Conservation (phyloP, 1,284 basidiomycete genomes). For the Marasmius fiardii region DNA sequence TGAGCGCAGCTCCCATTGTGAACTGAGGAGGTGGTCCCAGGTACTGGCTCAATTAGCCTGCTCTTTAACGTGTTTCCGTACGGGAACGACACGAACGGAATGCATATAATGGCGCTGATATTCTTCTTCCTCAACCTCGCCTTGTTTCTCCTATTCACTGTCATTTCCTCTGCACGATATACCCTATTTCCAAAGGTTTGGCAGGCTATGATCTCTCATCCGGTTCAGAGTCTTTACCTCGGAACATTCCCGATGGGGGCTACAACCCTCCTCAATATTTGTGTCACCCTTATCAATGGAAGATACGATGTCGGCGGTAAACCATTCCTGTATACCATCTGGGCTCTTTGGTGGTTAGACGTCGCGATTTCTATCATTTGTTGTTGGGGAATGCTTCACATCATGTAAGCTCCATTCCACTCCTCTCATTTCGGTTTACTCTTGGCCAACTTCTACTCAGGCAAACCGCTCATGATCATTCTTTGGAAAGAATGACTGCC, state of each 20-base stretch:
- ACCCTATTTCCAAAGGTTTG: slow-evolving; percentile 55
- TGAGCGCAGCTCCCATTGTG: neutral
- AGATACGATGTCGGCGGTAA: slow-evolving; percentile 49
- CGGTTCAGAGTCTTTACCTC: slow-evolving; percentile 63
- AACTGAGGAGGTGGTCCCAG: slow-evolving; percentile 25
- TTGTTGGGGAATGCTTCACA: slow-evolving; percentile 62
- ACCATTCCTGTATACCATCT: slow-evolving; percentile 56
- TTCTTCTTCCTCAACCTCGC: slow-evolving; percentile 68
- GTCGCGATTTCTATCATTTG: slow-evolving; percentile 54
- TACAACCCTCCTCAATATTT: slow-evolving; percentile 58
- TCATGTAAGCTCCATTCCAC: slow-evolving; percentile 47
- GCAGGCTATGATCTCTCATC: slow-evolving; percentile 53
- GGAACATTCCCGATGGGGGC: slow-evolving; percentile 71
- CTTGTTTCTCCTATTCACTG: slow-evolving; percentile 58
- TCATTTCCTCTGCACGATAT: slow-evolving; percentile 49
- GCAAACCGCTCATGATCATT: slow-evolving; percentile 60
- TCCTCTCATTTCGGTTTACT: neutral
- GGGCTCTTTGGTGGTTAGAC: slow-evolving; percentile 76
- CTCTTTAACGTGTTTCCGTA: slow-evolving; percentile 56
- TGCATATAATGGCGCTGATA: slow-evolving; percentile 43
- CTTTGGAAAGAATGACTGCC: slow-evolving; percentile 53
- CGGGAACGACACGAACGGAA: slow-evolving; percentile 32
- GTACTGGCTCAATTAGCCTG: slow-evolving; percentile 53
- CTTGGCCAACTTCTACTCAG: slow-evolving; percentile 30
- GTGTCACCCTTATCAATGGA: slow-evolving; percentile 38